Evolutionary conservation across 2,329 filamentous ascomycete species (phyloP), one percentile per base, ranked within the genome.

Genomic region (Nannizzia gypsea): DNA sequence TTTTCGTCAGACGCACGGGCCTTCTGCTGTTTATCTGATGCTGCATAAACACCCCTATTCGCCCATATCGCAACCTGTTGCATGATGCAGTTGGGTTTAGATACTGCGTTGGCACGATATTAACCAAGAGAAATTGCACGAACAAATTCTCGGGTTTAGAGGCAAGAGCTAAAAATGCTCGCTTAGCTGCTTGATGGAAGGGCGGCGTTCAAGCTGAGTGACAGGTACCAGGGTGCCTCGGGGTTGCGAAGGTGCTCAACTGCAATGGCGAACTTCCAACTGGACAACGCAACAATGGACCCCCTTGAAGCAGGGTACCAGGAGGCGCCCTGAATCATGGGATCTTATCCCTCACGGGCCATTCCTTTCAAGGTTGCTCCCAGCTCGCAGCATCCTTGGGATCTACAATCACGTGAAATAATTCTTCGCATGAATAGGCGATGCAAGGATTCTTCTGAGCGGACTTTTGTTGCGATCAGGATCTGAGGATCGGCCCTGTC

Each of bases 81-180:
- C 28, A 54, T 54, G 22, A 54, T 34, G 50, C 50, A 54, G 26
- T 52, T 22, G 42, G 42, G 42, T 46, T 42, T 24, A 6, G 11
- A 22, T 34, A 54, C 28, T 50, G 44, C 11, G 44, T 50, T 50
- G 44, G 44, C 44, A 50, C 50, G 50, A 54, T 54, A 54, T 50
- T 11, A 22, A 36, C 50, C 28, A 54, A 54, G 50, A 17, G 50
- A 34, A 54, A 54, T 20, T 17, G 15, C 50, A 54, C 50, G 50
- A 54, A 54, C 28, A 34, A 26, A 17, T 22, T 24, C 48, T 20
- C 42, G 8, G 42, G 22, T 24, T 15, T 24, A 6, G 11, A 50
- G 11, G 11, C 13, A 28, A 20, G 17, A 31, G 50, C 6, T n/a
- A 6, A 26, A n/a, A 9, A 17, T 0, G 26, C 13, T 31, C 50